Evolutionary conservation across 2,329 filamentous ascomycete genomes (phyloP).

Genomic region (Phialophora tarda): DNA sequence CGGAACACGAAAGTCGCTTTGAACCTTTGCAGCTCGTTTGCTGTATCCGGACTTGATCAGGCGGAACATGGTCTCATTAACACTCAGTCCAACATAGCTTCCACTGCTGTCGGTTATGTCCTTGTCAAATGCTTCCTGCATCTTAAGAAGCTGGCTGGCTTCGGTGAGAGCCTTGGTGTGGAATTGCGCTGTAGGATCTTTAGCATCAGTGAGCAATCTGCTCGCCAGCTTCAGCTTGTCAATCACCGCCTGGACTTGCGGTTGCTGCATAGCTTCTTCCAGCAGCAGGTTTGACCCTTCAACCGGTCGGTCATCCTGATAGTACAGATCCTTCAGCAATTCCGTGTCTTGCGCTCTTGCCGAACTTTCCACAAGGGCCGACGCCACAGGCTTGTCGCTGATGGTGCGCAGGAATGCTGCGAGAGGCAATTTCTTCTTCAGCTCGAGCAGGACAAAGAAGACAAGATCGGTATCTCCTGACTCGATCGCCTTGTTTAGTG

Average conservation of each 20-base stretch:
- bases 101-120: constrained; percentile 70
- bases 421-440: constrained; percentile 88
- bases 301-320: constrained; percentile 89
- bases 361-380: constrained; percentile 84
- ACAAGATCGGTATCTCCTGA: constrained; percentile 93
- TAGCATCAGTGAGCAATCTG: constrained; percentile 81
- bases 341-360: constrained; percentile 79
- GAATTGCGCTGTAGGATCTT: constrained; percentile 69
- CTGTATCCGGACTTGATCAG: constrained; percentile 81
- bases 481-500: constrained; percentile 94
- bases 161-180: constrained; percentile 80
- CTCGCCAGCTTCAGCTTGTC: constrained; percentile 90
- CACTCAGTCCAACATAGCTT: constrained; percentile 78
- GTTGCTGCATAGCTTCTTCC: constrained; percentile 77
- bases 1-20: constrained; percentile 88
- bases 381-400: constrained; percentile 82
- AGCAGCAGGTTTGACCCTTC: constrained; percentile 89
- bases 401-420: constrained; percentile 92
- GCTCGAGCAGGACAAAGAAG: constrained; percentile 82
- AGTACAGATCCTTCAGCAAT: constrained; percentile 92
- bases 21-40: constrained; percentile 84
- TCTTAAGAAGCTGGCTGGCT: constrained; percentile 75
- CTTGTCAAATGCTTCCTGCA: constrained; percentile 84
- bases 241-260: constrained; percentile 69
- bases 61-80: constrained; percentile 92